Evolutionary conservation across 306 rosid genomes (phyloP).

Genomic region (Castanea sativa): DNA sequence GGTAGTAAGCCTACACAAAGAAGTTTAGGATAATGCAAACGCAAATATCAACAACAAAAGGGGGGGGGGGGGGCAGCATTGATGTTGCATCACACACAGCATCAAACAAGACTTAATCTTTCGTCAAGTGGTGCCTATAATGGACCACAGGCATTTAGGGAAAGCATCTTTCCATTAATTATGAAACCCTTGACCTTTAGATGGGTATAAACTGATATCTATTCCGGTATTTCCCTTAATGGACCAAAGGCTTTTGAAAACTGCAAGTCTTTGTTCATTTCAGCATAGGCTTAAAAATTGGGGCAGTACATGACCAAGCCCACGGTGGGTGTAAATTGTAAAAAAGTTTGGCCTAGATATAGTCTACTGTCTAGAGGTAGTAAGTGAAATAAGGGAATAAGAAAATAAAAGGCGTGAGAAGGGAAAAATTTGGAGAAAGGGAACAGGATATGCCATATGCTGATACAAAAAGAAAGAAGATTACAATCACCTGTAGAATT

Average conservation of each 20-base stretch:
- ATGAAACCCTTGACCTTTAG: background rate
- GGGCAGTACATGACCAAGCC: background rate
- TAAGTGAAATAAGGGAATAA: background rate
- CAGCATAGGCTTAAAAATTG: background rate
- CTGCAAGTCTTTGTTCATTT: background rate
- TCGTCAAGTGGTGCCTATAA: background rate
- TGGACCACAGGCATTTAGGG: background rate
- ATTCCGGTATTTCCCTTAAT: background rate
- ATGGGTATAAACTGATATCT: background rate
- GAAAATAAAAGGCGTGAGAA: background rate
- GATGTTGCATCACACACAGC: background rate
- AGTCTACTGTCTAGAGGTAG: background rate
- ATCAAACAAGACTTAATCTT: background rate
- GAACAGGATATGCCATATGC: background rate
- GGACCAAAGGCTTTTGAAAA: background rate
- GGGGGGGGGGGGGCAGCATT: too few species aligned
- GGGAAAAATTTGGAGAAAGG: background rate
- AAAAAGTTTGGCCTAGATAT: background rate
- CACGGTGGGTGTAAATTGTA: background rate
- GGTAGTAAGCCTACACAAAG: constrained; percentile 75
- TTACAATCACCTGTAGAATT: constrained; percentile 70
- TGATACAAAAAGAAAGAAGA: background rate
- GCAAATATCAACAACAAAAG: background rate
- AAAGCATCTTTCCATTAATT: background rate
- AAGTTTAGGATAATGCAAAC: background rate